These are phyloP conservation scores for Phlebopus sp. DNA, from an alignment of 1,284 basidiomycete genomes.

Conservation along the genomic window DNA sequence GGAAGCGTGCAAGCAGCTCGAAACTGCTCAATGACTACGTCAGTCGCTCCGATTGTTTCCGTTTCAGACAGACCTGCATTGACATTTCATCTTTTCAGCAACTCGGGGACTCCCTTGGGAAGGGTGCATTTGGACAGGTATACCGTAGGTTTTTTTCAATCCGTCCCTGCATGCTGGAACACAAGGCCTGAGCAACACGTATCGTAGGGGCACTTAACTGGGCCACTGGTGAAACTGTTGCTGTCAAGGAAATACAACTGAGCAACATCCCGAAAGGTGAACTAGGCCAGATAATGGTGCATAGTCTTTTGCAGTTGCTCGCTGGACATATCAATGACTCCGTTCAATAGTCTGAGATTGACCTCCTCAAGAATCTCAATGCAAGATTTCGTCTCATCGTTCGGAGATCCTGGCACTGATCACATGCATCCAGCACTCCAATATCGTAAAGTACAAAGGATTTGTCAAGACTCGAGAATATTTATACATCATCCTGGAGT, in stretches of 20 bases:
- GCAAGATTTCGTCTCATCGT: constrained; percentile 39
- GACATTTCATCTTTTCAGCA: constrained; percentile 51
- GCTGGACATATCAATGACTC: constrained; percentile 11
- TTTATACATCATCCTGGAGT: constrained; percentile 96
- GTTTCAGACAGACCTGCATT: constrained; percentile 4
- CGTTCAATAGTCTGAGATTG: constrained; percentile 82
- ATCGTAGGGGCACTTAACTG: constrained; percentile 86
- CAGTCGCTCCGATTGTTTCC: constrained; percentile 22
- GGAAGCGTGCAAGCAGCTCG: constrained; percentile 35
- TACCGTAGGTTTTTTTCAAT: constrained; percentile 62
- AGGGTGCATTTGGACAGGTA: constrained; percentile 93
- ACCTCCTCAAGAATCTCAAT: constrained; percentile 95
- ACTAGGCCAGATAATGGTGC: constrained; percentile 94
- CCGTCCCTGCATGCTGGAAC: background rate
- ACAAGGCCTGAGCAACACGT: background rate
- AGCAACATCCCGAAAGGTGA: constrained; percentile 91
- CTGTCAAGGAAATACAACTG: constrained; percentile 92
- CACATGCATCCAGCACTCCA: constrained; percentile 59
- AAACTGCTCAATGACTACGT: constrained; percentile 63
- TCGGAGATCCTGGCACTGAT: constrained; percentile 4
- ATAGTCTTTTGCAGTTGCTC: constrained; percentile 26
- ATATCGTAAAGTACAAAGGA: constrained; percentile 99
- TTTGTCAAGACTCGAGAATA: constrained; percentile 94
- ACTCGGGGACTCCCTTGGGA: constrained; percentile 92
- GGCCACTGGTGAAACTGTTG: constrained; percentile 94